Evolutionary conservation across 1,284 basidiomycete species (phyloP).

Genomic region (Boletus sp.): DNA sequence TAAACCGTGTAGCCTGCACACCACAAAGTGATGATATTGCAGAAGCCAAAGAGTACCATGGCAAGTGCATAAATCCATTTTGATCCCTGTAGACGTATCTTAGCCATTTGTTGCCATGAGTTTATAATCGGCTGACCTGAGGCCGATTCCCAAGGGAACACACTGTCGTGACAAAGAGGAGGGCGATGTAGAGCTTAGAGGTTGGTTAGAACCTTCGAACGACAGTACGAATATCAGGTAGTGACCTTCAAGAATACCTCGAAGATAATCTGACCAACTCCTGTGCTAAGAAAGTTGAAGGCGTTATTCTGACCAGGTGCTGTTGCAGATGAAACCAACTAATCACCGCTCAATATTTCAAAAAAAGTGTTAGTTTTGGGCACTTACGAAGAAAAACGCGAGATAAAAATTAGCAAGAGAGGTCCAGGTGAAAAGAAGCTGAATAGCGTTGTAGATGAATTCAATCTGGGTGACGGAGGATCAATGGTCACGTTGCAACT

Average conservation of each 20-base stretch:
- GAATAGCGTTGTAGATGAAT: constrained; percentile 79
- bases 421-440: constrained; percentile 82
- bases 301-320: constrained; percentile 53
- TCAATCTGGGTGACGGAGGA: constrained; percentile 46
- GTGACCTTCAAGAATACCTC: constrained; percentile 75
- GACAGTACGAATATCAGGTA: neutral
- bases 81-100: constrained; percentile 49
- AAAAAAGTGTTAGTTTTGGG: neutral
- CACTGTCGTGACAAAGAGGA: constrained; percentile 71
- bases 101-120: constrained; percentile 1
- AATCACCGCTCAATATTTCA: constrained; percentile 9
- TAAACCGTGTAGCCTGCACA: constrained; percentile 88
- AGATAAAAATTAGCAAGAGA: constrained; percentile 80
- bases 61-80: constrained; percentile 79
- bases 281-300: constrained; percentile 71
- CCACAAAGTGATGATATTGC: constrained; percentile 78
- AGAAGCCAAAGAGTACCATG: constrained; percentile 71
- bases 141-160: constrained; percentile 86
- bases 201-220: constrained; percentile 9
- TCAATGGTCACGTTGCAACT: constrained; percentile 2
- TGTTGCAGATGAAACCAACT: constrained; percentile 79
- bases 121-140: constrained; percentile 42
- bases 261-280: constrained; percentile 74
- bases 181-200: constrained; percentile 62
- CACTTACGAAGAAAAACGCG: constrained; percentile 75